These are phyloP conservation scores for Fusarium setosum DNA, from an alignment of 2,329 filamentous ascomycete species.

Conservation along the genomic window DNA sequence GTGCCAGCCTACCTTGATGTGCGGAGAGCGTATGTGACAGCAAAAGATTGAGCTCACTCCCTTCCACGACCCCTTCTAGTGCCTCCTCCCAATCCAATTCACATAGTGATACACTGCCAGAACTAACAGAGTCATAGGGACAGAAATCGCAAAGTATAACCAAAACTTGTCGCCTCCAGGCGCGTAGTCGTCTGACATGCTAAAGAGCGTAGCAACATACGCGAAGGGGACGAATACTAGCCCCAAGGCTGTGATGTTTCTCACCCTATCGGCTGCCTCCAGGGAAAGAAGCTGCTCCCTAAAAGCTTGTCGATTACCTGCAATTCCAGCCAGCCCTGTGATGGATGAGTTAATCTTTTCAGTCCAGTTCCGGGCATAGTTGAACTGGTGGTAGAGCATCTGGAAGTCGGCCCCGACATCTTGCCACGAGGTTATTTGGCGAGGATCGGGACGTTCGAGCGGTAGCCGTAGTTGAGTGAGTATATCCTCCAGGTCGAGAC, in stretches of 20 bases:
- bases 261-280: not conserved
- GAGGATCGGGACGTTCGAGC: not conserved
- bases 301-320: not conserved
- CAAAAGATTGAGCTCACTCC: too few relatives aligned
- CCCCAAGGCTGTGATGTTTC: not conserved
- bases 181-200: not conserved
- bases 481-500: not conserved
- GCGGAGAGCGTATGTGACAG: too few relatives aligned
- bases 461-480: not conserved
- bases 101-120: not conserved
- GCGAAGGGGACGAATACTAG: not conserved
- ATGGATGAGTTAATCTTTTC: not conserved
- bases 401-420: not conserved
- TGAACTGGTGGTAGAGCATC: not conserved
- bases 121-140: not conserved
- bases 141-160: not conserved
- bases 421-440: not conserved
- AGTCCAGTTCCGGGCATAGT: not conserved
- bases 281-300: slow-evolving; percentile 1
- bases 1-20: too few relatives aligned
- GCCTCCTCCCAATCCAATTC: not conserved
- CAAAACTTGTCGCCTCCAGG: not conserved
- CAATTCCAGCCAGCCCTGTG: not conserved
- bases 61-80: too few relatives aligned
- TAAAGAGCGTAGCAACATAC: slow-evolving; percentile 2